These are phyloP conservation scores for Puccinellia tenuiflora DNA, from an alignment of 176 grass and related monocot genomes.

Conservation along the genomic window DNA sequence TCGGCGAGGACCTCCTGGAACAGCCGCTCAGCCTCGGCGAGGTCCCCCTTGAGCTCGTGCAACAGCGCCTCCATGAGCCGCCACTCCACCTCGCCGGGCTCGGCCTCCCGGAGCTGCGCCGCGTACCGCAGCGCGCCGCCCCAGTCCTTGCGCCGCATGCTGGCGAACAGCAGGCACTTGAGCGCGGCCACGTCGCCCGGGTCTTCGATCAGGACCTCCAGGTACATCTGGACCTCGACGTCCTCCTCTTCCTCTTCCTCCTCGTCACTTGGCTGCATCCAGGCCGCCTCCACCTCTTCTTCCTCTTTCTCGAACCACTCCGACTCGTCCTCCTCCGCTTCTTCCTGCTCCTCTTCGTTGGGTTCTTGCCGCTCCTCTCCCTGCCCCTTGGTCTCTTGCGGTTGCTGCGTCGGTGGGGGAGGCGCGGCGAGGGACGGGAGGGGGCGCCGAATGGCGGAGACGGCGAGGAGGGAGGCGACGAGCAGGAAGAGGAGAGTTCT, in stretches of 20 bases:
- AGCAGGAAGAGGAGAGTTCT: conserved; percentile 31
- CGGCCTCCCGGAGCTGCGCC: conserved; percentile 41
- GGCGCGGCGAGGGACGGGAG: conserved; percentile 12
- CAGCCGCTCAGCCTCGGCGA: conserved; percentile 52
- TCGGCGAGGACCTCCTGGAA: conserved; percentile 69
- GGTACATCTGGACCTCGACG: conserved; percentile 52
- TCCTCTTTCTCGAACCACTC: conserved; percentile 18
- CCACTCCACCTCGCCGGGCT: conserved; percentile 80
- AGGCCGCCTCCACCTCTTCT: conserved; percentile 6
- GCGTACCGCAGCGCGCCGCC: conserved; percentile 51
- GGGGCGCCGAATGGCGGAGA: conserved; percentile 18
- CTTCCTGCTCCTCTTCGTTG: neutral
- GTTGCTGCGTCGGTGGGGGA: neutral
- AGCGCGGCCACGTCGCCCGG: conserved; percentile 61
- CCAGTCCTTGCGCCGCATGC: conserved; percentile 62
- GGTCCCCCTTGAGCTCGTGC: conserved; percentile 63
- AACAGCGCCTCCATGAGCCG: conserved; percentile 61
- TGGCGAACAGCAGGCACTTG: conserved; percentile 68
- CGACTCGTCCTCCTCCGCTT: neutral
- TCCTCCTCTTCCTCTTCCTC: conserved; percentile 31
- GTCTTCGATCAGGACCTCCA: conserved; percentile 41
- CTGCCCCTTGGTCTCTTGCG: conserved; percentile 2
- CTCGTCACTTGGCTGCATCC: conserved; percentile 8
- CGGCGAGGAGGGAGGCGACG: conserved; percentile 26
- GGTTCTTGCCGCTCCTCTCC: conserved; percentile 9